Conservation (phyloP, 2,329 filamentous ascomycete species). For the Magnaporthiopsis poae region DNA sequence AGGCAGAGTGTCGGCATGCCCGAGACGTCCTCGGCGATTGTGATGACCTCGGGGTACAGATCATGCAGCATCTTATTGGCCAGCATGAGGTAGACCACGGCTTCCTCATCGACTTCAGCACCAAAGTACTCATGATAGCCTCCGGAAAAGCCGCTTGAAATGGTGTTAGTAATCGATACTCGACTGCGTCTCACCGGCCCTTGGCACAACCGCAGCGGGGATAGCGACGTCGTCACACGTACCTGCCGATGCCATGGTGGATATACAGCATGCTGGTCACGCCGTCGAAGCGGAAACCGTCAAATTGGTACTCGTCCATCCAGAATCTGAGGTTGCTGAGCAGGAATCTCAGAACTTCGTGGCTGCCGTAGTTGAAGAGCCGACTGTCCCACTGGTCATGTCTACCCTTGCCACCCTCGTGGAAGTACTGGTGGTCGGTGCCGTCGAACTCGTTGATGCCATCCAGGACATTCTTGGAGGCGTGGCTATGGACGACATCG, state of each 20-base stretch:
- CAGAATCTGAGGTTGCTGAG: slow-evolving; percentile 93
- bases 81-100: slow-evolving; percentile 87
- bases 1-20: slow-evolving; percentile 97
- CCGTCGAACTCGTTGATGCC: slow-evolving; percentile 94
- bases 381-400: slow-evolving; percentile 95
- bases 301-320: slow-evolving; percentile 97
- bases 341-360: slow-evolving; percentile 91
- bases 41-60: slow-evolving; percentile 81
- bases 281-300: slow-evolving; percentile 95
- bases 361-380: slow-evolving; percentile 90
- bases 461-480: slow-evolving; percentile 92
- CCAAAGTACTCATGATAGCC: slow-evolving; percentile 99
- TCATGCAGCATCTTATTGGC: slow-evolving; percentile 91
- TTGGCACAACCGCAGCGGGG: not conserved
- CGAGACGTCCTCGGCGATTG: slow-evolving; percentile 92
- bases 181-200: not conserved
- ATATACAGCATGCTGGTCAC: slow-evolving; percentile 97
- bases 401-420: slow-evolving; percentile 69
- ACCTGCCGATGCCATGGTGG: slow-evolving; percentile 96
- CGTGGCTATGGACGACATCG: slow-evolving; percentile 94
- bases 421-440: slow-evolving; percentile 92
- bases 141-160: slow-evolving; percentile 74
- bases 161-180: not conserved
- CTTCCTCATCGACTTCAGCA: slow-evolving; percentile 77
- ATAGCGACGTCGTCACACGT: slow-evolving; percentile 29